Percentiles rank a stretch among this genome's conserved stretches.
phyloP scores from a whole-genome alignment of 1,284 basidiomycete species.

The Austroboletus novae-zelandiae region DNA sequence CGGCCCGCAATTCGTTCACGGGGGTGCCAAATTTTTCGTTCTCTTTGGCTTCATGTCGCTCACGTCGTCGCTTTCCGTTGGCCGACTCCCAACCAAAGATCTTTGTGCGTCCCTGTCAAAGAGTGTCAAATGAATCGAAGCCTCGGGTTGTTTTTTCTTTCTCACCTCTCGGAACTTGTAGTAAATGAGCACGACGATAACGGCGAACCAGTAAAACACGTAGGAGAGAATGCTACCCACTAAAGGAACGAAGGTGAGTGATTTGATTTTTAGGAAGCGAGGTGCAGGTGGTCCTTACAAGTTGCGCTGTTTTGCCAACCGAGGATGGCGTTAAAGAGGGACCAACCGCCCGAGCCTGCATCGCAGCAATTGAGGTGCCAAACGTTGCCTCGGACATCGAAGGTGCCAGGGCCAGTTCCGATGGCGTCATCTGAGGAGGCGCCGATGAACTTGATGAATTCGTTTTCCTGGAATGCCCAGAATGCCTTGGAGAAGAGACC shows the following conservation, averaged over 20 bases:
- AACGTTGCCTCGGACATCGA: conserved; percentile 74
- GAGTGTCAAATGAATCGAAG: not conserved
- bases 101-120: conserved; percentile 40
- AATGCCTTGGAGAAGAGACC: conserved; percentile 80
- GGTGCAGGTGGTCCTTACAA: conserved; percentile 31
- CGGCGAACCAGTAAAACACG: conserved; percentile 79
- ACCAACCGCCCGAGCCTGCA: conserved; percentile 67
- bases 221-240: conserved; percentile 73
- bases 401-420: conserved; percentile 82
- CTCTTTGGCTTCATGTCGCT: conserved; percentile 20
- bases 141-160: not conserved
- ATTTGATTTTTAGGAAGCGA: not conserved
- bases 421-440: conserved; percentile 72
- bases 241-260: conserved; percentile 9
- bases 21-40: not conserved
- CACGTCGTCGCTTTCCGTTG: conserved; percentile 34
- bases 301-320: conserved; percentile 77
- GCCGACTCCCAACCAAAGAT: conserved; percentile 45
- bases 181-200: conserved; percentile 59
- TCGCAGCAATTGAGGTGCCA: conserved; percentile 88
- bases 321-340: conserved; percentile 71
- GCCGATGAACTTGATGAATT: conserved; percentile 71
- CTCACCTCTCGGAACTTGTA: conserved; percentile 68
- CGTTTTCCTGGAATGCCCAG: conserved; percentile 68
- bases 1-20: not conserved